These are phyloP conservation scores for Scytalidium lignicola DNA, from an alignment of 2,329 filamentous ascomycete species.

Conservation along the genomic window DNA sequence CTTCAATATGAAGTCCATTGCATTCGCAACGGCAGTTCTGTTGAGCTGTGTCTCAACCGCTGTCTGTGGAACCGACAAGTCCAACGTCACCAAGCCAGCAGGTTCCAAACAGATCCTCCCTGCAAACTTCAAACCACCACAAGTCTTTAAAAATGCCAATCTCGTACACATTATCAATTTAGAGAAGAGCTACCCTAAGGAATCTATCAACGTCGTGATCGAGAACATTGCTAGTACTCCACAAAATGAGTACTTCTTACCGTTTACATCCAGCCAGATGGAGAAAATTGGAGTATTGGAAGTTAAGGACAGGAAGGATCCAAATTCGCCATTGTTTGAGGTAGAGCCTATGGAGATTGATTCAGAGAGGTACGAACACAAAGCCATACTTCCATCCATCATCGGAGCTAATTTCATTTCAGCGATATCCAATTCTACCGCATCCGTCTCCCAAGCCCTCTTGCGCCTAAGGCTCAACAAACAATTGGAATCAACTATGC, in stretches of 20 bases:
- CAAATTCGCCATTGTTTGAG: slow-evolving; percentile 59
- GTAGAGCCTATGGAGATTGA: slow-evolving; percentile 65
- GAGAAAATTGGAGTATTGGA: slow-evolving; percentile 78
- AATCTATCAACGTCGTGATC: slow-evolving; percentile 89
- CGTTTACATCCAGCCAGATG: slow-evolving; percentile 74
- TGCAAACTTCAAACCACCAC: slow-evolving; percentile 72
- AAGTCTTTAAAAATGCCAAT: slow-evolving; percentile 92
- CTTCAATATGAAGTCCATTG: slow-evolving; percentile 26
- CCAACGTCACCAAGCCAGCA: slow-evolving; percentile 30
- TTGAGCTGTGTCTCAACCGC: slow-evolving; percentile 38
- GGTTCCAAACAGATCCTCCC: slow-evolving; percentile 56
- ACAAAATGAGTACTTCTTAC: slow-evolving; percentile 86
- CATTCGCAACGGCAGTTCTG: slow-evolving; percentile 52
- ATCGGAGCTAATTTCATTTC: slow-evolving; percentile 20
- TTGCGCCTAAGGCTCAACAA: slow-evolving; percentile 71
- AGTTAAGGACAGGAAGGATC: slow-evolving; percentile 86
- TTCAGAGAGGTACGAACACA: slow-evolving; percentile 44
- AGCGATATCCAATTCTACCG: slow-evolving; percentile 79
- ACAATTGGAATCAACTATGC: slow-evolving; percentile 86
- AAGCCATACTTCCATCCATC: slow-evolving; percentile 3
- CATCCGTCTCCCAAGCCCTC: slow-evolving; percentile 69
- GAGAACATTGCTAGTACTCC: slow-evolving; percentile 77
- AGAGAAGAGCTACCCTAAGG: slow-evolving; percentile 87
- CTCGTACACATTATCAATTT: slow-evolving; percentile 84
- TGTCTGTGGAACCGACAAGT: slow-evolving; percentile 19